These are phyloP conservation scores for Ambrosiella cleistominuta DNA, from an alignment of 2,329 filamentous ascomycete genomes.

Conservation along the genomic window DNA sequence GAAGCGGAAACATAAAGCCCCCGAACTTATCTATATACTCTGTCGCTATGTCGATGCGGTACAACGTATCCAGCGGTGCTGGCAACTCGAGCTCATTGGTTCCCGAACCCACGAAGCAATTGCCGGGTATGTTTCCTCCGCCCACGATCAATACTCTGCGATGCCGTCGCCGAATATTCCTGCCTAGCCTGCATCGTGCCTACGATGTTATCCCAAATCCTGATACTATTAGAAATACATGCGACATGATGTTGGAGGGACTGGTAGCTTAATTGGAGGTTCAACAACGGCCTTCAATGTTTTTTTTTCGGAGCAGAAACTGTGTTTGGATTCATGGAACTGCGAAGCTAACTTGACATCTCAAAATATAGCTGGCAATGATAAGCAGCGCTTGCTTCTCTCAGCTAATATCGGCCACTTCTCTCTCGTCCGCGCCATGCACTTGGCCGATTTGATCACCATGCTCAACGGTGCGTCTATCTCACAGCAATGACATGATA, in stretches of 20 bases:
- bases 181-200: no score
- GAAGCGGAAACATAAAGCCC: neutral
- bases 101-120: slow-evolving; percentile 1
- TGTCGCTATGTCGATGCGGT: slow-evolving; percentile 47
- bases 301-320: neutral
- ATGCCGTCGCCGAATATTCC: no score
- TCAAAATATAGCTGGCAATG: slow-evolving; percentile 30
- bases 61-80: slow-evolving; percentile 26
- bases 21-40: neutral
- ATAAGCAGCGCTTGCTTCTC: slow-evolving; percentile 63
- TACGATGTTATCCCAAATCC: no score
- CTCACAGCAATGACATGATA: neutral
- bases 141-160: neutral
- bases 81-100: slow-evolving; percentile 21
- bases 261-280: neutral
- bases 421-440: slow-evolving; percentile 47
- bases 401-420: slow-evolving; percentile 57
- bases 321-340: no score
- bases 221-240: no score
- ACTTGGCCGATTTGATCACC: slow-evolving; percentile 71
- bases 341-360: neutral
- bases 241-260: neutral
- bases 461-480: slow-evolving; percentile 49
- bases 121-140: slow-evolving; percentile 18
- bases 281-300: neutral